Evolutionary conservation across 176 grass and related monocot species (phyloP), one percentile per base, ranked within the genome.

Genomic region (Aegilops sharonensis): DNA sequence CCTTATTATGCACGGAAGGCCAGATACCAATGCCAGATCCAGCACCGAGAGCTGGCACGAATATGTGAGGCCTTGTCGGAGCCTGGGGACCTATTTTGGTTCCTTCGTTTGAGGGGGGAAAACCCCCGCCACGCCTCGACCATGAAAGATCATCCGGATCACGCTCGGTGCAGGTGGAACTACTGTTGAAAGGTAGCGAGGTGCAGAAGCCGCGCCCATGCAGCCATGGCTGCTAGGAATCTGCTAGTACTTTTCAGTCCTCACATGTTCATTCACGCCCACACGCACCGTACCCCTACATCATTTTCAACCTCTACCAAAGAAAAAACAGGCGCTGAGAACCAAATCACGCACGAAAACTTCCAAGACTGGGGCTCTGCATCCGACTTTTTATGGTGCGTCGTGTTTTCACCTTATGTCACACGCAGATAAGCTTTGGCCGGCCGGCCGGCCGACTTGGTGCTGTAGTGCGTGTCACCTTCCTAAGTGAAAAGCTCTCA

Each of bases 401-500:
- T 40, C 29, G 9, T 76, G 0, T 11, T 36, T 64, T 56, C 24
- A 39, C 8, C 6, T 3, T 1, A 78, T 35, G 25, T 13, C 57
- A 54, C 42, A 10, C 43, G 6, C 23, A 40, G 73, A 81, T 85
- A 81, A 85, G 78, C 70, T 77, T 40, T 40, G 29, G 52, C 6
- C 43, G 11, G 42, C 40, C 29, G 29, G 35, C 14, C 50, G 30
- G 56, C 8, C 17, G 20, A 20, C 56, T 30, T 3, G 35, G 7
- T 29, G 35, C 9, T n/a, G 78, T 32, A 18, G 54, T 86, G 84
- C 84, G 47, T 78, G 73, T 83, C 84, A 40, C 40, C 54, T 35
- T 75, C 54, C 78, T 32, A 72, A 54, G 52, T 54, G 54, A 82
- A 43, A 60, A 15, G 8, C 14, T 32, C 42, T 40, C 21, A 30